A percentile compares a stretch with the other conserved stretches of the same genome.
Conservation (phyloP, 768 basidiomycete species). For the Xerocomus brunneocitrinus region DNA sequence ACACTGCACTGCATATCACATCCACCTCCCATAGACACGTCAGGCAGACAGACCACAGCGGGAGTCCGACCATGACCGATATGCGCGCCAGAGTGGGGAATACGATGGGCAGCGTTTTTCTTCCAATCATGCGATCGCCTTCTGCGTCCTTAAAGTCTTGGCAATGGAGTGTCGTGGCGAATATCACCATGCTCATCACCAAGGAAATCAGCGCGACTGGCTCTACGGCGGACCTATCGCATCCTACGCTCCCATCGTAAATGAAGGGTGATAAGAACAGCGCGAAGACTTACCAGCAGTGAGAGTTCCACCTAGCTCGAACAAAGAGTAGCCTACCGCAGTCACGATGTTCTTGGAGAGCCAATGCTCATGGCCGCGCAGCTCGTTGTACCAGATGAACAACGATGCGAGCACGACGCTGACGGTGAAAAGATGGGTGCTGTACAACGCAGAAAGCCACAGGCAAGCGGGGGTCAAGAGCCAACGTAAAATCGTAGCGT, state of each 20-base stretch:
- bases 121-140: slow-evolving; percentile 37
- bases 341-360: slow-evolving; percentile 33
- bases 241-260: slow-evolving; percentile 19
- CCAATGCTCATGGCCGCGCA: slow-evolving; percentile 26
- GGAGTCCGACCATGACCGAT: slow-evolving; percentile 25
- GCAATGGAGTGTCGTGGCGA: slow-evolving; percentile 33
- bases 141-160: slow-evolving; percentile 39
- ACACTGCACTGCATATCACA: slow-evolving; percentile 22
- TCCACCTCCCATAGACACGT: slow-evolving; percentile 26
- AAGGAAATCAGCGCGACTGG: slow-evolving; percentile 27
- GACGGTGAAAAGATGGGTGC: slow-evolving; percentile 30
- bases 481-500: slow-evolving; percentile 38
- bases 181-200: slow-evolving; percentile 29
- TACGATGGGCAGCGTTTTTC: slow-evolving; percentile 42
- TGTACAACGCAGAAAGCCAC: slow-evolving; percentile 32
- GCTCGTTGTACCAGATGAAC: slow-evolving; percentile 39
- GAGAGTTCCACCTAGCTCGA: slow-evolving; percentile 37
- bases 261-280: not conserved
- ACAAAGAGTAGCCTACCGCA: slow-evolving; percentile 34
- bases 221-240: slow-evolving; percentile 21
- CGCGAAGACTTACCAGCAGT: slow-evolving; percentile 29
- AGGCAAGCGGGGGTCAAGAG: slow-evolving; percentile 33
- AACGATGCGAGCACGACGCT: slow-evolving; percentile 28
- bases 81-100: slow-evolving; percentile 31
- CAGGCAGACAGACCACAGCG: slow-evolving; percentile 29